These are phyloP conservation scores for Neopestalotiopsis sp. DNA, from an alignment of 2,329 filamentous ascomycete species.

Conservation along the genomic window DNA sequence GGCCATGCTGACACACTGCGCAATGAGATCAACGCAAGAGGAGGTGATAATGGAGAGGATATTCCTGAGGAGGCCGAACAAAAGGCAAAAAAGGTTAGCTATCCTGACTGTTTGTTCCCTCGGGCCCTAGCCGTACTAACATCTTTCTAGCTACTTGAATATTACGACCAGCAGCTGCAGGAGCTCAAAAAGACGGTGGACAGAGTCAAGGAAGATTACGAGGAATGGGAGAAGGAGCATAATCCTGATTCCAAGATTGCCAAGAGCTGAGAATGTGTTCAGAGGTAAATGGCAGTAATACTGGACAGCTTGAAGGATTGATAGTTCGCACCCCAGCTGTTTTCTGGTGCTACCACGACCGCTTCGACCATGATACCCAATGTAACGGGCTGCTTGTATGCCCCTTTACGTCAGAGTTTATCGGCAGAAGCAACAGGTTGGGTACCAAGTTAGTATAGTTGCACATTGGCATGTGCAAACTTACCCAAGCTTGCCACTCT, in stretches of 20 bases:
- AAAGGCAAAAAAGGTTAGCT: slow-evolving; percentile 74
- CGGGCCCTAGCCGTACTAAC: background rate
- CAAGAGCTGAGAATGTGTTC: background rate
- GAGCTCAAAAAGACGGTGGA: slow-evolving; percentile 77
- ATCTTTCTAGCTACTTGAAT: slow-evolving; percentile 68
- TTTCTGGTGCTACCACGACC: background rate
- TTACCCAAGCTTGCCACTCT: background rate
- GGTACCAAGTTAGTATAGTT: background rate
- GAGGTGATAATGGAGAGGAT: slow-evolving; percentile 57
- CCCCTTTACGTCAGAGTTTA: background rate
- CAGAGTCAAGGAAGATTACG: slow-evolving; percentile 62
- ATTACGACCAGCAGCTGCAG: slow-evolving; percentile 80
- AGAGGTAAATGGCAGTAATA: background rate
- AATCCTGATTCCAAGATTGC: slow-evolving; percentile 32
- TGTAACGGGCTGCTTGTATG: background rate
- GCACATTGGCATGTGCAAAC: background rate
- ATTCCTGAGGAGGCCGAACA: slow-evolving; percentile 73
- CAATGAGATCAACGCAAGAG: slow-evolving; percentile 74
- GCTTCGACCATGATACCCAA: background rate
- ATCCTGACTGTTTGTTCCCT: background rate
- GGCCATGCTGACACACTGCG: slow-evolving; percentile 75
- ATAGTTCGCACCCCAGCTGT: background rate
- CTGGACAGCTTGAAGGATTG: background rate
- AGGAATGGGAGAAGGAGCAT: slow-evolving; percentile 59
- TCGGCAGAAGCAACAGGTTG: background rate